Evolutionary conservation across 805 yeast species (phyloP), one percentile per base, ranked within the genome.

Genomic region (Teunomyces stri): DNA sequence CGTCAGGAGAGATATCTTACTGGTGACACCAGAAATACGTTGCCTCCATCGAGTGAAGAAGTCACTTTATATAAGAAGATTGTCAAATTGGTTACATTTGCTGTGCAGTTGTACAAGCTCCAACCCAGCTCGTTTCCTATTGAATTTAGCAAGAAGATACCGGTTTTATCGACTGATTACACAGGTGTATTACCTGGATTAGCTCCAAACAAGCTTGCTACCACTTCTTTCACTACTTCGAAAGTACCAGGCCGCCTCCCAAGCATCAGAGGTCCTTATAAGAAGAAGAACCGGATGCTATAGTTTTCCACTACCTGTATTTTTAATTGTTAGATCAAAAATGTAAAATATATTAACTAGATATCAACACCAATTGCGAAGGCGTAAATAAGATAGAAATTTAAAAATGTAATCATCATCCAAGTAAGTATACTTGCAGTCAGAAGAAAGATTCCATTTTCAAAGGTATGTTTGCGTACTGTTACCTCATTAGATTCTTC

Each of bases 161-260:
- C 96, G 0, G 84, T 87, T 0, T 74, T 87, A 47, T 82, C 82
- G 60, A 79, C 83, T 20, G 88, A 84, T 53, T 90, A 88, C 59
- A 69, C 79, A 31, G 97, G 97, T 41, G 76, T 85, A 1, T 74
- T 91, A 58, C 97, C 97, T 1, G 86, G 87, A 1, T 68, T 76
- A 4, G 62, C 74, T 3, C 55, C 74, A 35, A 48, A 47, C 36
- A 53, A 49, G 22, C 43, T 45, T 16, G 34, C 31, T 7, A 18
- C 47, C 9, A 29, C 44, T 29, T 16, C 43, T 11, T 31, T 33
- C 12, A 16, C 42, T 11, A 43, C 43, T 10, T 7, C 39, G n/a
- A 45, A 45, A 28, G 43, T 37, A 11, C 48, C 64, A 31, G 40
- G 40, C 13, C 64, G 75, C 48, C 60, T 71, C 49, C 69, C 74